Evolutionary conservation across 1,139 yeast species (phyloP), one percentile per base, ranked within the genome.

Genomic region (Magnusiomyces tetraspermus): DNA sequence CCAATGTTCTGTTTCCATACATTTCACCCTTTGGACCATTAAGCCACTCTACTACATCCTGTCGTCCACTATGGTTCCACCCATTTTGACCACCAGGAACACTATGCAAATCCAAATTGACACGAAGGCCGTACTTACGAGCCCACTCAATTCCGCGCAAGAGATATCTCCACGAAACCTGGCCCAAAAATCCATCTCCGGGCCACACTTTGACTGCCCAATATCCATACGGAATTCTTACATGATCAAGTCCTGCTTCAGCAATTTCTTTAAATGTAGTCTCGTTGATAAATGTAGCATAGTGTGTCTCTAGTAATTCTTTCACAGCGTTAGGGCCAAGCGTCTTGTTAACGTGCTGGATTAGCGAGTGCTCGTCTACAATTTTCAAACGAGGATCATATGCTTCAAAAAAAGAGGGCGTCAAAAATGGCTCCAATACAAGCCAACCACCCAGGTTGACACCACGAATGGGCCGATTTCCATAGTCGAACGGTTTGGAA

Each of bases 61-160:
- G 78, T 52, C 80, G 72, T 26, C 96, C 96, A 23, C 94, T 83
- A 69, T 88, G 89, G 65, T 89, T 95, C 71, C 89, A 89, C 28
- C 96, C 96, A 65, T 89, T 89, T 67, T 89, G 96, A 31, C 95
- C 84, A 11, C 96, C 96, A 47, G 96, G 90, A 26, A 85, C 92
- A 52, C 96, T 95, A 66, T 89, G 96, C 61, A 89, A 72, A 67
- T 89, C 96, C 53, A 89, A 75, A 85, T 94, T 85, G 21, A 82
- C 95, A 5, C 17, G 10, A 8, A 33, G 38, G 10, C 38, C 38
- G 38, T 6, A 6, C 17, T 33, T 33, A 51, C 79, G 67, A 49
- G 85, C 80, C 96, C 96, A 89, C 49, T 72, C 77, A 54, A 89
- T 74, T 2, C 94, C 95, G 58, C 78, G 72, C 58, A 85, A 83